These are phyloP conservation scores for Gelatoporia subvermispora DNA, from an alignment of 768 basidiomycete species.

Conservation along the genomic window DNA sequence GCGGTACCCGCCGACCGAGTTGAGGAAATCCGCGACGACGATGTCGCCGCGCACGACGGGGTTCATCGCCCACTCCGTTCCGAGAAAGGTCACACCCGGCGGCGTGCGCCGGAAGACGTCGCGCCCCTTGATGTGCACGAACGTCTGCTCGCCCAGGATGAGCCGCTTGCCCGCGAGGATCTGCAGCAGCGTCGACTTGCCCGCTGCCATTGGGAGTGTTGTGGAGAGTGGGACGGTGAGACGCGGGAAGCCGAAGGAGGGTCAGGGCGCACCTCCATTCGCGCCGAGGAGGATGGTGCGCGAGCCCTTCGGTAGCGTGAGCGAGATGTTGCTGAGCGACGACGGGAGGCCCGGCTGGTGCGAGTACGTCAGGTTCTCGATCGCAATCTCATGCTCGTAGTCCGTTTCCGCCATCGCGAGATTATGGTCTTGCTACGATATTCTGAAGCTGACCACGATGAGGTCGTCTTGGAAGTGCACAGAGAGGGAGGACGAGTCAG, in stretches of 20 bases:
- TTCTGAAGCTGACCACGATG: no score
- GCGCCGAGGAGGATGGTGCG: constrained; percentile 87
- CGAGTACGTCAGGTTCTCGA: constrained; percentile 49
- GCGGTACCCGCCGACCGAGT: constrained; percentile 94
- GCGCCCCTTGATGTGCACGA: constrained; percentile 66
- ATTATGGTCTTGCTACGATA: no score
- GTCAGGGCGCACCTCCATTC: constrained; percentile 70
- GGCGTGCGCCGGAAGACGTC: constrained; percentile 92
- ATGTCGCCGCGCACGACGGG: constrained; percentile 94
- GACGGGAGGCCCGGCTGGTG: constrained; percentile 40
- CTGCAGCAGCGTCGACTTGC: constrained; percentile 94
- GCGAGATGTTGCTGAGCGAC: constrained; percentile 59
- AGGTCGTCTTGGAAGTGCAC: no score
- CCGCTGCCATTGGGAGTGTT: constrained; percentile 60
- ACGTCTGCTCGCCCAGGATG: constrained; percentile 45
- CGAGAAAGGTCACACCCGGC: constrained; percentile 77
- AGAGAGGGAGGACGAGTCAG: no score
- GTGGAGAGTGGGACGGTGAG: background rate
- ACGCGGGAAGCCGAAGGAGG: background rate
- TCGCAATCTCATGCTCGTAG: constrained; percentile 31
- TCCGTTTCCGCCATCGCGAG: no score
- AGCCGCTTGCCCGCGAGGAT: constrained; percentile 90
- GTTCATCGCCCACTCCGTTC: constrained; percentile 98
- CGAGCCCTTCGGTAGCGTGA: constrained; percentile 68
- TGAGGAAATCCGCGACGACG: constrained; percentile 87